Evolutionary conservation across 176 grass and related monocot species (phyloP).

Genomic region (Alopecurus myosuroides): DNA sequence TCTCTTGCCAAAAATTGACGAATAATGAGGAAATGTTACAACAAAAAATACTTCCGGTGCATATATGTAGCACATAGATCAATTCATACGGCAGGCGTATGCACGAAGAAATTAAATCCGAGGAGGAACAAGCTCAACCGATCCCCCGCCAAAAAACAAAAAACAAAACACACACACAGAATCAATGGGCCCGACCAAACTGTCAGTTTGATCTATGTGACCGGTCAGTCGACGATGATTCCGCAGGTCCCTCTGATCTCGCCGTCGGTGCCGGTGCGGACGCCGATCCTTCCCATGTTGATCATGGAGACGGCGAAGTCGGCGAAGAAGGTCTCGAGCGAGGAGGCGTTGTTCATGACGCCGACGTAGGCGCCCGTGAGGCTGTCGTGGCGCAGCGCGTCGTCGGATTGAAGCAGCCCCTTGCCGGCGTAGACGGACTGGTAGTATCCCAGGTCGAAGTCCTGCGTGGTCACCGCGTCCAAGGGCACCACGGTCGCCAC

Average conservation of each 20-base stretch:
- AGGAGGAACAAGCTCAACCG: neutral
- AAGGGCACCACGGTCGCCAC: constrained; percentile 19
- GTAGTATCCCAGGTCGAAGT: constrained; percentile 55
- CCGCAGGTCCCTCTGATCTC: constrained; percentile 51
- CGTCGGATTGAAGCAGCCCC: constrained; percentile 41
- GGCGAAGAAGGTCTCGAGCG: constrained; percentile 35
- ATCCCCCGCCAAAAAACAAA: too few species aligned
- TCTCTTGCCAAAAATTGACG: neutral
- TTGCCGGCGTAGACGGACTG: constrained; percentile 1
- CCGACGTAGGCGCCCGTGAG: constrained; percentile 38
- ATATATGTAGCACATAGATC: neutral
- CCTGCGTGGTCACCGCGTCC: neutral
- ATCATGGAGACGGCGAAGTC: constrained; percentile 65
- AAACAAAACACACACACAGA: too few species aligned
- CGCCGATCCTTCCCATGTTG: constrained; percentile 49
- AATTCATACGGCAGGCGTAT: neutral
- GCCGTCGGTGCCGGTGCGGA: constrained; percentile 43
- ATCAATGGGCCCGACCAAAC: neutral
- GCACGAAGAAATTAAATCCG: neutral
- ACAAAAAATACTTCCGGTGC: neutral
- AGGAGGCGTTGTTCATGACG: constrained; percentile 38
- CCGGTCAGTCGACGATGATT: constrained; percentile 40
- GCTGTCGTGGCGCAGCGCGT: constrained; percentile 46
- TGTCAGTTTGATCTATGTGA: neutral
- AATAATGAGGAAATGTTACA: neutral